Conservation (phyloP, 208 protist species). For the Crithidia thermophila region DNA sequence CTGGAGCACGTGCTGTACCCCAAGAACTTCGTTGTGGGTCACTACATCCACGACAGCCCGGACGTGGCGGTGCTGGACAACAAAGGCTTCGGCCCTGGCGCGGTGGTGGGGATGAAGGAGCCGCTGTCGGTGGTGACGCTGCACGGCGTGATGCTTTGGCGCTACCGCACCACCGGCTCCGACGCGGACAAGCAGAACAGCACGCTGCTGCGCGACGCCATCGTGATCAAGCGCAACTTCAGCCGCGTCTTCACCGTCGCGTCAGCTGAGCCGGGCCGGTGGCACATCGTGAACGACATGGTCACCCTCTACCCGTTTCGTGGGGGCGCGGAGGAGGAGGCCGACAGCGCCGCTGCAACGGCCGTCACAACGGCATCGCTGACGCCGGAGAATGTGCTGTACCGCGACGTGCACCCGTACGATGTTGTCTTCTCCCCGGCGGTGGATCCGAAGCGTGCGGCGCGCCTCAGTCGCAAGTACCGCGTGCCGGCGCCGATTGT, state of each 20-base stretch:
- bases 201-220: slow-evolving; percentile 25
- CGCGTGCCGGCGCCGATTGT: slow-evolving; percentile 73
- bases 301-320: slow-evolving; percentile 70
- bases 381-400: slow-evolving; percentile 35
- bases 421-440: slow-evolving; percentile 72
- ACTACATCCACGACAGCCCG: slow-evolving; percentile 71
- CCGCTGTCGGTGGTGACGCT: slow-evolving; percentile 75
- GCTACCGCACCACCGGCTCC: slow-evolving; percentile 41
- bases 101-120: slow-evolving; percentile 56
- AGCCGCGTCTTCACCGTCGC: slow-evolving; percentile 58
- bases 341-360: background rate
- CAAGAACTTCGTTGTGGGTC: slow-evolving; percentile 59
- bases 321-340: slow-evolving; percentile 21
- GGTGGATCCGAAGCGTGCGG: slow-evolving; percentile 49
- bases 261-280: slow-evolving; percentile 53
- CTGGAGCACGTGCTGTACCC: slow-evolving; percentile 88
- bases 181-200: slow-evolving; percentile 22
- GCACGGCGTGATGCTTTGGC: slow-evolving; percentile 85
- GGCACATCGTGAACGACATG: slow-evolving; percentile 84
- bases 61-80: slow-evolving; percentile 77
- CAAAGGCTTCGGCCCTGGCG: slow-evolving; percentile 44
- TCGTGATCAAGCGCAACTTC: slow-evolving; percentile 83
- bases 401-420: slow-evolving; percentile 57
- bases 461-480: slow-evolving; percentile 46
- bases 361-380: background rate